These are phyloP conservation scores for Paraleonurus japonicus DNA, from an alignment of 257 asterid genomes.

Conservation along the genomic window DNA sequence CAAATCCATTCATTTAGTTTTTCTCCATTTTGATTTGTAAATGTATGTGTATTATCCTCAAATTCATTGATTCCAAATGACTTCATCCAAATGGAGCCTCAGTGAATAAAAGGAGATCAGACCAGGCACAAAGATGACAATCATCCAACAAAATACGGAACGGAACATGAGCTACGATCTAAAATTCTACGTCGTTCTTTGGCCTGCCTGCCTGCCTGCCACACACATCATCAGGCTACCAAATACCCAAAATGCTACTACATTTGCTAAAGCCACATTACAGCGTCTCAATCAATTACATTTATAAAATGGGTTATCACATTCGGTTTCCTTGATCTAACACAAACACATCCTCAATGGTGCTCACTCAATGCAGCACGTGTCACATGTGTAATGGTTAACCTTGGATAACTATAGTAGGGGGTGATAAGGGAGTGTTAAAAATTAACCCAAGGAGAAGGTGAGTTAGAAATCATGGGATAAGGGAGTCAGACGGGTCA, in stretches of 20 bases:
- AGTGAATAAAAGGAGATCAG: constrained; percentile 8
- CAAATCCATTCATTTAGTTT: too few species aligned
- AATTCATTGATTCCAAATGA: too few species aligned
- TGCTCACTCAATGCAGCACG: constrained; percentile 39
- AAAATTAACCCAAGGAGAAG: too few species aligned
- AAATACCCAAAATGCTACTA: constrained; percentile 27
- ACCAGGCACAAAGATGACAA: constrained; percentile 9
- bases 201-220: constrained; percentile 26
- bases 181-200: constrained; percentile 10
- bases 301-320: constrained; percentile 28
- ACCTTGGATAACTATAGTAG: too few species aligned
- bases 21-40: too few species aligned
- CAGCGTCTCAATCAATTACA: constrained; percentile 36
- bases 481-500: too few species aligned
- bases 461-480: too few species aligned
- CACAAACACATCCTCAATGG: constrained; percentile 38
- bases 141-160: constrained; percentile 15
- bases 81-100: too few species aligned
- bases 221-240: constrained; percentile 10
- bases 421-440: too few species aligned
- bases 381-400: constrained; percentile 45
- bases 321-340: constrained; percentile 32
- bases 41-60: too few species aligned
- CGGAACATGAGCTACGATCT: constrained; percentile 11
- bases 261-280: constrained; percentile 29